Evolutionary conservation across 768 basidiomycete genomes (phyloP).

Genomic region (Suillus placidus): DNA sequence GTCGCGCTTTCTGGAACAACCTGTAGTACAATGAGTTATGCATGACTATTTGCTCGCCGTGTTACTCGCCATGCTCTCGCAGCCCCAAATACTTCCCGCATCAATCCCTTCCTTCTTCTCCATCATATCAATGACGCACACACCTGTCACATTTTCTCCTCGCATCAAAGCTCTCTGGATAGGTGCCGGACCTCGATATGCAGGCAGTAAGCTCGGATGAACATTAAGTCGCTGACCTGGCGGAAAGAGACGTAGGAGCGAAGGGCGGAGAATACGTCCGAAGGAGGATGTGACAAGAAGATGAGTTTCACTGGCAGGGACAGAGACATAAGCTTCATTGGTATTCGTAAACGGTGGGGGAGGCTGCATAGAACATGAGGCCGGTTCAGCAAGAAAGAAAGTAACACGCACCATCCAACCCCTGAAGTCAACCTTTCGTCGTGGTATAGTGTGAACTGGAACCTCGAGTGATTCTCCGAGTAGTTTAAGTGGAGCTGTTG

Average conservation of each 20-base stretch:
- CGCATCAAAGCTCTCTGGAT: slow-evolving; percentile 82
- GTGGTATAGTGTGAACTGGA: slow-evolving; percentile 64
- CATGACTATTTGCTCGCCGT: not conserved
- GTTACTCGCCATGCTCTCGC: slow-evolving; percentile 51
- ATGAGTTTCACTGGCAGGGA: slow-evolving; percentile 40
- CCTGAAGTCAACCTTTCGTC: slow-evolving; percentile 58
- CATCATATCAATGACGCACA: slow-evolving; percentile 79
- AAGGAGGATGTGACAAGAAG: slow-evolving; percentile 89
- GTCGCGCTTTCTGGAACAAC: slow-evolving; percentile 50
- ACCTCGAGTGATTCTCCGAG: slow-evolving; percentile 57
- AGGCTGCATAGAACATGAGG: slow-evolving; percentile 40
- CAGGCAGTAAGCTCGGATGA: slow-evolving; percentile 86
- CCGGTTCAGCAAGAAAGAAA: slow-evolving; percentile 1
- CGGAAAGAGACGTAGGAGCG: slow-evolving; percentile 64
- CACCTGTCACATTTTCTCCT: slow-evolving; percentile 70
- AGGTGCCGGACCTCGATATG: slow-evolving; percentile 88
- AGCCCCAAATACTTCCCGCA: slow-evolving; percentile 71
- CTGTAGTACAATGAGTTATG: slow-evolving; percentile 38
- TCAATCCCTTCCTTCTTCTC: slow-evolving; percentile 74
- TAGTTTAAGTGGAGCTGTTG: slow-evolving; percentile 68
- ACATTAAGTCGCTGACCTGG: slow-evolving; percentile 72
- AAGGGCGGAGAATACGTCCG: slow-evolving; percentile 75
- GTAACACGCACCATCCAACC: slow-evolving; percentile 58
- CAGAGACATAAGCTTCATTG: slow-evolving; percentile 2
- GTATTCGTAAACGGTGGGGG: slow-evolving; percentile 40